Evolutionary conservation across 352 stramenopile genomes (phyloP), one percentile per base, ranked within the genome.

Genomic region (Pelagophyceae sp.): DNA sequence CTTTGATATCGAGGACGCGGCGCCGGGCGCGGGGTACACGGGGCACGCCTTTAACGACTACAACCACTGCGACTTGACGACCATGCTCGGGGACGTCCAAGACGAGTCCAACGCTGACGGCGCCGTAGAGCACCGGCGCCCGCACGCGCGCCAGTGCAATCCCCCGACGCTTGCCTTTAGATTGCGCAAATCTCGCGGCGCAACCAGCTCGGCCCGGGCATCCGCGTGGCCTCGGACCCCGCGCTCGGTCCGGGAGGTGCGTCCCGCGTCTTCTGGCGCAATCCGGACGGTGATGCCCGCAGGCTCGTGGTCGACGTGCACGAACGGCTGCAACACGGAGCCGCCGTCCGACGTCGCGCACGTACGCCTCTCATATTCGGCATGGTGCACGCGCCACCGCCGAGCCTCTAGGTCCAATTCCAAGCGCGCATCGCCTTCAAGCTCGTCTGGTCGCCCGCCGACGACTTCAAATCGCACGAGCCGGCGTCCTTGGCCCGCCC

Each of bases 11-110:
- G 76, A 79, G 20, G 37, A 87, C 78, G 81, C 81, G 5, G 64
- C 76, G 51, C 86, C 86, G 25, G 86, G 86, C 61, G 3, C 11
- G 1, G 61, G 61, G 40, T 92, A 92, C 76, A 92, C 88, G 33
- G 88, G 88, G 5, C 87, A 91, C 77, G 82, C 78, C 0, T 91
- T 91, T 77, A 90, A 90, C 69, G 87, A 91, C 79, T 90, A 81
- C 64, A 91, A 91, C 79, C 87, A 91, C 71, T 86, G 88, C 17
- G 87, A 91, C 80, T 79, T 90, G 38, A 90, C 86, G 6, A 86
- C 82, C 19, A 92, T 92, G 86, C 80, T 83, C 38, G 85, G 87
- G 76, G 63, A 86, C 29, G 78, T 82, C 19, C 80, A 83, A 0
- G 82, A 89, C 63, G 88, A 88, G 77, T 70, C 86, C 74, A 89